phyloP scores from a whole-genome alignment of 192 early-diverging fungal genomes.

The Coemansia reversa region DNA sequence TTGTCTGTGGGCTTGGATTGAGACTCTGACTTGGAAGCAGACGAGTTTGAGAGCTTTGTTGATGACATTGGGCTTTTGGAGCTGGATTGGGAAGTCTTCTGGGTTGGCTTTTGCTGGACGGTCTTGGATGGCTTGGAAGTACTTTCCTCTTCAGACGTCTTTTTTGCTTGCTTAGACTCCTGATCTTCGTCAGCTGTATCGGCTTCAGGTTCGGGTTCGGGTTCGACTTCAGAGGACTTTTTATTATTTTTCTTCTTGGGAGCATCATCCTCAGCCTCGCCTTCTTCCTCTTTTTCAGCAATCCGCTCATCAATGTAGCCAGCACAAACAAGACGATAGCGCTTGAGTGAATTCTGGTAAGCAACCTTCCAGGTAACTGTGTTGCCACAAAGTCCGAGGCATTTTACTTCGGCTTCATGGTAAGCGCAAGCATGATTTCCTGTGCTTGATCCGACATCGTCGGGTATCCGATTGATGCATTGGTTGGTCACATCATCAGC shows the following conservation, averaged over 20 bases:
- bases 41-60: neutral
- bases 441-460: conserved; percentile 36
- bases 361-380: conserved; percentile 50
- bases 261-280: conserved; percentile 14
- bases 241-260: conserved; percentile 10
- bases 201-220: conserved; percentile 1
- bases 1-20: neutral
- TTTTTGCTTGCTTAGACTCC: conserved; percentile 12
- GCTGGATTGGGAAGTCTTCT: conserved; percentile 11
- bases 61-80: neutral
- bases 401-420: conserved; percentile 52
- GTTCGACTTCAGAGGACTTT: neutral
- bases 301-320: conserved; percentile 44
- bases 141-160: neutral
- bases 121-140: neutral
- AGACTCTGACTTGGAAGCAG: neutral
- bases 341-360: conserved; percentile 46
- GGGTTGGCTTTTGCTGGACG: conserved; percentile 7
- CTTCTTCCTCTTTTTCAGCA: conserved; percentile 45
- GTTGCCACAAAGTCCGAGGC: conserved; percentile 51
- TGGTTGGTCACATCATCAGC: conserved; percentile 51
- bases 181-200: neutral
- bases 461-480: conserved; percentile 54
- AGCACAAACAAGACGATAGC: conserved; percentile 51
- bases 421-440: conserved; percentile 51